Percentiles rank a stretch among this genome's conserved stretches.
phyloP scores from a whole-genome alignment of 2,329 filamentous ascomycete genomes.

The Lasiodiplodia sp. region DNA sequence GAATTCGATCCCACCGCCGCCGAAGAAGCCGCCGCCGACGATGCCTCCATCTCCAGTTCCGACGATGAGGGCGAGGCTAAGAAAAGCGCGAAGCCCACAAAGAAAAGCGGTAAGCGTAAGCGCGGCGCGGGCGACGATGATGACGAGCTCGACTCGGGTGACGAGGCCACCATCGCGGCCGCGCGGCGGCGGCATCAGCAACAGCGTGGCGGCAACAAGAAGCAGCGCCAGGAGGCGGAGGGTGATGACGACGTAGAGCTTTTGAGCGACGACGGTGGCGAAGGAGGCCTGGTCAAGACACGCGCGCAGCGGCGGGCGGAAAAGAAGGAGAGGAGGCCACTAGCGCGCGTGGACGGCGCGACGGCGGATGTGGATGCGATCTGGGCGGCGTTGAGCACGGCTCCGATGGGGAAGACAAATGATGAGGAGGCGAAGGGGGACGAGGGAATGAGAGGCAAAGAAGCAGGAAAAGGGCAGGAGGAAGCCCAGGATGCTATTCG shows the following conservation, averaged over 20 bases:
- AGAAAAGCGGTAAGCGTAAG: conserved; percentile 42
- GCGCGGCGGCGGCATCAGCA: conserved; percentile 53
- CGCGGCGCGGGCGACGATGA: conserved; percentile 34
- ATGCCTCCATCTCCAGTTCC: conserved; percentile 57
- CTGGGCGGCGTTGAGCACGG: conserved; percentile 71
- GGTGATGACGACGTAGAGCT: conserved; percentile 35
- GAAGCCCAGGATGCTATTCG: conserved; percentile 9
- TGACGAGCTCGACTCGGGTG: conserved; percentile 63
- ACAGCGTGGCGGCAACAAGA: conserved; percentile 37
- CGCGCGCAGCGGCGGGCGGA: conserved; percentile 72
- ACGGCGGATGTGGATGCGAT: conserved; percentile 76
- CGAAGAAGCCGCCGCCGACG: conserved; percentile 46
- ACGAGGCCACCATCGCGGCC: conserved; percentile 72
- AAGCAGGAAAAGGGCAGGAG: conserved; percentile 31
- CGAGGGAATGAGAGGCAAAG: conserved; percentile 26
- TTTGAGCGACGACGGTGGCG: conserved; percentile 48
- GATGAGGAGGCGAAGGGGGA: conserved; percentile 4
- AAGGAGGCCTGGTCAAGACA: conserved; percentile 73
- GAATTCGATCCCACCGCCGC: conserved; percentile 76
- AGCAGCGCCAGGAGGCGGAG: conserved; percentile 40
- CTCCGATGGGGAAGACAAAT: conserved; percentile 39
- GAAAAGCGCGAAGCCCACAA: background rate
- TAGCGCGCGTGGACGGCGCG: conserved; percentile 63
- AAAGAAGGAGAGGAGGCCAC: conserved; percentile 65
- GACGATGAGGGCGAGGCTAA: conserved; percentile 28